Evolutionary conservation across 352 stramenopile species (phyloP).

Genomic region (Pythium brassicae): DNA sequence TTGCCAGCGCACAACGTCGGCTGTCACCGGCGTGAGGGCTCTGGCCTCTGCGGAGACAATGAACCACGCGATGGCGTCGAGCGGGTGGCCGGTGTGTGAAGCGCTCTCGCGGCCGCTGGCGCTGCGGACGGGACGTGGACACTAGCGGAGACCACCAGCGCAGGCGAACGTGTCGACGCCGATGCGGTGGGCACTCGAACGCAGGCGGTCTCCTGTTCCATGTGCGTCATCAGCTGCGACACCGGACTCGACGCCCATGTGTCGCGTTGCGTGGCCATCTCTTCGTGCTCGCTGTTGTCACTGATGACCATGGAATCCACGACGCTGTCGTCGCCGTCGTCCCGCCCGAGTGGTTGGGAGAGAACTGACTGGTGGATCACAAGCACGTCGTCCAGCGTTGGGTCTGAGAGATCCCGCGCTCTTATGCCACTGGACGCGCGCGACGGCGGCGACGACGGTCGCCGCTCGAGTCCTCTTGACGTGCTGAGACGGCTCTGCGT

Average conservation of each 20-base stretch:
- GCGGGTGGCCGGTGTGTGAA: too few relatives aligned
- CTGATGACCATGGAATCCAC: background rate
- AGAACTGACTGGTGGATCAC: constrained; percentile 27
- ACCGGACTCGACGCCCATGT: background rate
- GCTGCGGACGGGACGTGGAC: background rate
- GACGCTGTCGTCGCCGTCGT: constrained; percentile 13
- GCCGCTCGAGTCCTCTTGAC: background rate
- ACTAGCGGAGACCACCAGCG: background rate
- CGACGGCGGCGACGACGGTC: background rate
- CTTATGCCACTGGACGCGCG: background rate
- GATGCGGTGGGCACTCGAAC: background rate
- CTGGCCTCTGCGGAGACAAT: too few relatives aligned
- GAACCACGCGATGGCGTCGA: too few relatives aligned
- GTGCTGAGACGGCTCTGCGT: background rate
- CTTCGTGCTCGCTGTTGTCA: too few relatives aligned
- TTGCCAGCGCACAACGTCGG: too few relatives aligned
- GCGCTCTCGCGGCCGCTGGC: too few relatives aligned
- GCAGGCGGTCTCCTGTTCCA: background rate
- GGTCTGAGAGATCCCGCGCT: background rate
- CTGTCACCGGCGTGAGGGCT: too few relatives aligned
- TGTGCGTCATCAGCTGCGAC: background rate
- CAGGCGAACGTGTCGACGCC: background rate
- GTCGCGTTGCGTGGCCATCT: too few relatives aligned
- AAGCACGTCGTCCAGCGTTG: constrained; percentile 15
- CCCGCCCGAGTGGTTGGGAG: constrained; percentile 18